Conservation (phyloP, 2,329 filamentous ascomycete genomes). For the Verticillium dahliae region DNA sequence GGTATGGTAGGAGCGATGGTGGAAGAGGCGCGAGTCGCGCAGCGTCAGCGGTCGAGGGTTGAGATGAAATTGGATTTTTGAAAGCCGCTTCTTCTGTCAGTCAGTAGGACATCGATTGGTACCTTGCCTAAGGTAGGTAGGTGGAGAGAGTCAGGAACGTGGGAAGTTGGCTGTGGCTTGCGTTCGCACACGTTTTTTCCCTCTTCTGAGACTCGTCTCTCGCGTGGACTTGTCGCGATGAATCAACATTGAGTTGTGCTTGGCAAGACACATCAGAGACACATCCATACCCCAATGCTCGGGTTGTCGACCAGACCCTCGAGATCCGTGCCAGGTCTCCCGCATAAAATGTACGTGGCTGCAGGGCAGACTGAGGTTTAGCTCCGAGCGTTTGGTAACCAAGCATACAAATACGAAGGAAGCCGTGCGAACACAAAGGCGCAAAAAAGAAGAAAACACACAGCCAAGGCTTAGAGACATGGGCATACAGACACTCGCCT, state of each 20-base stretch:
- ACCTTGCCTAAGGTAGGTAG: no score
- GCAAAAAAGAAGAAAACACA: neutral
- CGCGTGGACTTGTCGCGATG: neutral
- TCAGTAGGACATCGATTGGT: no score
- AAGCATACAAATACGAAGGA: neutral
- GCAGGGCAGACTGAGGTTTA: neutral
- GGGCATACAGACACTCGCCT: neutral
- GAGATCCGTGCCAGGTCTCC: neutral
- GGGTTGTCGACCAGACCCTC: neutral
- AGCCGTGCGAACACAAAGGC: neutral
- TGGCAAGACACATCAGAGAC: neutral
- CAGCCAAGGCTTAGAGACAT: neutral
- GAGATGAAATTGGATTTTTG: neutral
- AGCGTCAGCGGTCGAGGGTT: neutral
- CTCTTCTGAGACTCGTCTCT: neutral
- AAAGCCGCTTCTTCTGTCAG: no score
- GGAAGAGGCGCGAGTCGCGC: neutral
- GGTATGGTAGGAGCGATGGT: neutral
- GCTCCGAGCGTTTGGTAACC: neutral
- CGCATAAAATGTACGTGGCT: neutral
- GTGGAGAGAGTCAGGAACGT: no score
- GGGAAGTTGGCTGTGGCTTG: neutral
- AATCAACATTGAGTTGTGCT: neutral
- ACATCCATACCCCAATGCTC: neutral
- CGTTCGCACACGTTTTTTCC: neutral